Base-by-base conservation (phyloP, 2,329 filamentous ascomycete genomes). In the Colletotrichum agaves region DNA sequence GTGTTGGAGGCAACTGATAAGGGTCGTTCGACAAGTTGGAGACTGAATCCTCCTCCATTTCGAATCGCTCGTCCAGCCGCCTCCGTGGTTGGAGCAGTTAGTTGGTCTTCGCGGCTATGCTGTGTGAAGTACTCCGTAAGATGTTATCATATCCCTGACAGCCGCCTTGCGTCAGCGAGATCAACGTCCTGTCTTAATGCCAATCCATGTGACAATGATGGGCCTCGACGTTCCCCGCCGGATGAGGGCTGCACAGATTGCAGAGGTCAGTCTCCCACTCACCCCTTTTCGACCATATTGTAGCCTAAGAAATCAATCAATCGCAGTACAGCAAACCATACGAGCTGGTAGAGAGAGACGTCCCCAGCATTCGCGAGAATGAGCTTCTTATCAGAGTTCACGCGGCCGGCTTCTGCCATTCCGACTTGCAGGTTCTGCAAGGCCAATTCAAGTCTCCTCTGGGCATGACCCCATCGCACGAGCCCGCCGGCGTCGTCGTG, bases 371-470 rank as follows among this genome's bases (percentile, higher is more conserved):
- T 33, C 69, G 63, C 23, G 71, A 73, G 10, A 49, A 72, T 52
- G 74, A 78, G 21, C 71, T 79, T 4, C 73, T 79, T 17, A 63
- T 80, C 62, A 71, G 72, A 31, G 69, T 79, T 47, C 69, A 76
- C 33, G 78, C 78, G 3, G 78, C 78, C 6, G 75, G 78, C 1
- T 79, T 79, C 70, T 79, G 78, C 61, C 78, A 79, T 55, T 78
- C 78, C 2, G 78, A 79, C 49, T 69, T 77, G 8, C 78, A 79
- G 60, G 77, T 78, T 8, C 63, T 77, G 1, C 74, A 76, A 8
- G 78, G 78, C 10, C 73, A 78, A 19, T 78, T 76, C 64, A 59
- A 62, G 2, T 74, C 75, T 2, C 70, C 69, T 4, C 58, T 76
- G 5, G 74, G 74, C 12, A 69, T 79, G 31, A 76, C 76, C 21